Base-by-base conservation (phyloP, 108 stramenopile species). In the Discostella pseudostelligera region DNA sequence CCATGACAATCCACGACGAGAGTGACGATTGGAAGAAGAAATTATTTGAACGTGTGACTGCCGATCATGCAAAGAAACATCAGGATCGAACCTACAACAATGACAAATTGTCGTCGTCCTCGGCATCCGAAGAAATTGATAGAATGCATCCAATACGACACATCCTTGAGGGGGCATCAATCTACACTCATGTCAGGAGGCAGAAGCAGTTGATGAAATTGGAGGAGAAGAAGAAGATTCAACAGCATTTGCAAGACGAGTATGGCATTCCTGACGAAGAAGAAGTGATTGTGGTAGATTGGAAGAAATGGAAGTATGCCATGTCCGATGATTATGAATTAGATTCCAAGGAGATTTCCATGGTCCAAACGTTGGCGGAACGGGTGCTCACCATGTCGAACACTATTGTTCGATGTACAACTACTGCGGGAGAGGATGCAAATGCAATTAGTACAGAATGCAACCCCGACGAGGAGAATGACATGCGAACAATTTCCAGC, bases 261-360 rank as follows among this genome's bases (percentile, higher is more conserved):
- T n/a, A n/a, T n/a, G n/a, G n/a, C n/a, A n/a, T n/a, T 32, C 19
- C 12, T 8, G 44, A 37, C 42, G 47, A 32, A 9, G 60, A 17
- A 13, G n/a, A 28, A n/a, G 29, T 32, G 48, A 46, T 47, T 16
- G n/a, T 56, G 39, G 54, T 74, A 22, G 73, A 74, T 51, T 74
- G 73, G 73, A 62, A 51, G 9, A 74, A 67, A 45, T 74, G 73
- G 73, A 74, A 67, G 9, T 74, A 61, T 56, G 73, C 65, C 25
- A 74, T 74, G 73, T 51, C 60, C 9, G 73, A 74, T 62, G 73
- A 74, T 56, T 74, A 48, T 37, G 56, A 74, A 47, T 19, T 74
- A 20, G 53, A 16, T 17, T 32, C 73, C 0, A 46, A 61, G 47
- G 59, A 74, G 54, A 46, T 47, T 7, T 13, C 9, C 11, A 20